Percentiles rank a stretch among this genome's conserved stretches.
Conservation (phyloP, 164 flowering plant genomes). For the Tetracentron sinense region DNA sequence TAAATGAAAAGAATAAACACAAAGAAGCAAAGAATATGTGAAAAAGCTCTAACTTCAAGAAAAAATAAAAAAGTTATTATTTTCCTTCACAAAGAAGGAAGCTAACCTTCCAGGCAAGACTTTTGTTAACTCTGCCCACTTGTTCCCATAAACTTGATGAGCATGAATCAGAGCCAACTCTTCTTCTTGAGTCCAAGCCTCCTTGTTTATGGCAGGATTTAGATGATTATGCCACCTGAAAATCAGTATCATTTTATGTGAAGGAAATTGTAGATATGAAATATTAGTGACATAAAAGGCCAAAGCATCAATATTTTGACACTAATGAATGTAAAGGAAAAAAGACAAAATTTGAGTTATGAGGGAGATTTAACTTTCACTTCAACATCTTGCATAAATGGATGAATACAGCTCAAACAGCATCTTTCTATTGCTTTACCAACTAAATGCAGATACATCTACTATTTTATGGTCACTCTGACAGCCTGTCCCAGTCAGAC, state of each 20-base stretch:
- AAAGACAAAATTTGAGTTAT: no score
- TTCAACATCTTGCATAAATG: no score
- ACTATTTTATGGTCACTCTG: no score
- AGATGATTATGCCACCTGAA: slow-evolving; percentile 99
- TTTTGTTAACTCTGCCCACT: slow-evolving; percentile 96
- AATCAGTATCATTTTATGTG: neutral
- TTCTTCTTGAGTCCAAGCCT: slow-evolving; percentile 99
- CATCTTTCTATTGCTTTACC: no score
- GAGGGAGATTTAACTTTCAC: no score
- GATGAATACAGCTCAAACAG: no score
- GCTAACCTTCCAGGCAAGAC: slow-evolving; percentile 89
- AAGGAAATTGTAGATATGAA: no score
- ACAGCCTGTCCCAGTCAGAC: no score
- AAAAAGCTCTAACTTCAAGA: slow-evolving; percentile 2
- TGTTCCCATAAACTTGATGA: slow-evolving; percentile 91
- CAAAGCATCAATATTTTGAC: no score
- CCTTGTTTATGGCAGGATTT: slow-evolving; percentile 87
- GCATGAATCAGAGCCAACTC: slow-evolving; percentile 84
- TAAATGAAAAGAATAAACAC: neutral
- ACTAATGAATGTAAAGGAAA: no score
- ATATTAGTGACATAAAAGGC: no score
- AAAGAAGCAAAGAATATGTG: neutral
- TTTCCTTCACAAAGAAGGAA: neutral
- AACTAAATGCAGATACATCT: no score
- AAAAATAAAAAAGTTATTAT: neutral